Base-by-base conservation (phyloP, 2,329 filamentous ascomycete species). In the Colletotrichum nymphaeae region DNA sequence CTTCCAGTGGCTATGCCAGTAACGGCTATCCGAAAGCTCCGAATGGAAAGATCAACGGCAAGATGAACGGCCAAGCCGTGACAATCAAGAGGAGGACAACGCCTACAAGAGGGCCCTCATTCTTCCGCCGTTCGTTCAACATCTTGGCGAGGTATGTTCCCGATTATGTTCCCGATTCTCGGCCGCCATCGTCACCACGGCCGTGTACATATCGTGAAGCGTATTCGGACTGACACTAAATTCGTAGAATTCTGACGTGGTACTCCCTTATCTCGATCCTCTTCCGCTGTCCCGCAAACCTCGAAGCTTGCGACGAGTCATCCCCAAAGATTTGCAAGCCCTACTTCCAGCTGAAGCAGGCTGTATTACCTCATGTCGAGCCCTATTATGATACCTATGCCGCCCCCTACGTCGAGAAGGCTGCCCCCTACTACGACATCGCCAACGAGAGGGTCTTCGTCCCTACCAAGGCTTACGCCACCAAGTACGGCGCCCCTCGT, bases 341-440 rank as follows among this genome's bases (percentile, higher is more conserved):
- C 11, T 98, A 98, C 88, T 88, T 93, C 85, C 83, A 91, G 84
- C 77, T 91, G 86, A 85, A 92, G 87, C 83, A 88, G 24, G 79
- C 84, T 70, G 85, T 95, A 73, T 84, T 90, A 30, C 97, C 97
- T 4, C 93, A 96, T 81, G 79, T 97, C 37, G 88, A 92, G 77
- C 96, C 95, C 3, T 97, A 97, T 84, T 98, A 98, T 83, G 86
- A 96, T 76, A 83, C 90, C 71, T 97, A 98, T 79, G 93, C 94
- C 28, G 93, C 93, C 6, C 94, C 95, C 3, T 97, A 98, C 80
- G 90, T 98, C 74, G 89, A 95, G 49, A 85, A 90, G 63, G 92
- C 90, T 46, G 91, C 90, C 73, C 96, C 96, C 1, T 98, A 98
- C 83, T 93, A 93, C 79, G 79, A 90, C 22, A 85, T 85, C 0